Evolutionary conservation across 441 rosid genomes (phyloP), one percentile per base, ranked within the genome.

Genomic region (Brassica hybrid): DNA sequence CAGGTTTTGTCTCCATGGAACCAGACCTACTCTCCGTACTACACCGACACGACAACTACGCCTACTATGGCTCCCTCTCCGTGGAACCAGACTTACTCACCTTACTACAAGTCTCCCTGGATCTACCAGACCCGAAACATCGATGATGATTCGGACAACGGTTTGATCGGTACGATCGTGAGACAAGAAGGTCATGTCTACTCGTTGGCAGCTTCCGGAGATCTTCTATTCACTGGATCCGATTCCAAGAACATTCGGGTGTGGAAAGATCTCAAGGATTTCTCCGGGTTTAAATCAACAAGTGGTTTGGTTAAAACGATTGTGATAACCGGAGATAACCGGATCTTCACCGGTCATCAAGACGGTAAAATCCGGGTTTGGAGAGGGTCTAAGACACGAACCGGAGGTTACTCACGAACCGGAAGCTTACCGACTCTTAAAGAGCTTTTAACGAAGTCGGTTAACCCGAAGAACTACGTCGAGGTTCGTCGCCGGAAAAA

Each of bases 311-410:
- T 89, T 2, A 89, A 89, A 57, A 81, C 94, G 11, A 88, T 88
- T 65, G 82, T 86, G 0, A 69, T 86, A 9, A 69, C 81, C 17
- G 85, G 83, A n/a, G 82, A 79, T 70, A 81, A 82, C 69, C 80
- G 71, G 67, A 79, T 88, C 52, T 89, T 87, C 16, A 89, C 94
- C 0, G 90, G 94, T 77, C 94, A 89, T 62, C 90, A 87, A 68
- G 94, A 89, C 25, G 94, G 94, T 18, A 89, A 88, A 82, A 89
- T 89, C 71, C 85, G 91, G 69, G 80, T 88, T n/a, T 89, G 91
- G 90, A 87, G 81, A 69, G 66, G 76, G 2, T 83, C 87, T 0
- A 41, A 23, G 5, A 74, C 45, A 30, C 76, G 65, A 67, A 78
- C 86, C 18, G 74, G 73, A 2, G 32, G 71, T 1, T 84, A 87